A percentile compares a stretch with the other conserved stretches of the same genome.
These are phyloP conservation scores for Irpex sp. DNA, from an alignment of 1,284 basidiomycete genomes.

Conservation along the genomic window DNA sequence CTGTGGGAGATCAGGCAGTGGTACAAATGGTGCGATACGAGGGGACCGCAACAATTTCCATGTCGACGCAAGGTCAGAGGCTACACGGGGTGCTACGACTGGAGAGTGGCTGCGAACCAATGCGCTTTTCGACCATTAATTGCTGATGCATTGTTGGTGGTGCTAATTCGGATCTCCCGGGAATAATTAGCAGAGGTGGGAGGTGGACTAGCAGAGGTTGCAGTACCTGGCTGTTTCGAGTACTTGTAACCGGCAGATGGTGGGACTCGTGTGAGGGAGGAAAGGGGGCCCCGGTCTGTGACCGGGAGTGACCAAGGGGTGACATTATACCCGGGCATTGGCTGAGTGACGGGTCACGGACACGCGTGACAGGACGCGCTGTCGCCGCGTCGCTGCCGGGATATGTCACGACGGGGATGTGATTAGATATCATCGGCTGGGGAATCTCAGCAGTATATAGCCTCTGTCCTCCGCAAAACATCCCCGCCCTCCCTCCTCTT, in stretches of 20 bases:
- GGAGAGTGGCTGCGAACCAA: constrained; percentile 39
- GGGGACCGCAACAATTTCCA: constrained; percentile 10
- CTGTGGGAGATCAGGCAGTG: constrained; percentile 32
- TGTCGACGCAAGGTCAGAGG: constrained; percentile 13
- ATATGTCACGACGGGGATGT: not conserved
- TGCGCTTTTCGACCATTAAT: constrained; percentile 59
- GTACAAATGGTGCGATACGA: constrained; percentile 1
- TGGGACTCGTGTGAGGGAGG: constrained; percentile 2
- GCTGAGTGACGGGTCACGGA: not conserved
- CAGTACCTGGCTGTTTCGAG: not conserved
- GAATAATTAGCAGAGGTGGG: constrained; percentile 4
- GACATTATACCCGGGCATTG: not conserved
- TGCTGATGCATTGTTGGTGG: constrained; percentile 62
- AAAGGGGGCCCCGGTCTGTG: not conserved
- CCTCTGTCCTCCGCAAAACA: constrained; percentile 10
- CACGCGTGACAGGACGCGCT: constrained; percentile 9
- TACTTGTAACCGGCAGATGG: not conserved
- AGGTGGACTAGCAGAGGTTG: not conserved
- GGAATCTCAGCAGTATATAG: constrained; percentile 19
- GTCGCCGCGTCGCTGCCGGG: not conserved
- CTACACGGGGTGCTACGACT: not conserved
- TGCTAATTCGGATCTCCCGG: not conserved
- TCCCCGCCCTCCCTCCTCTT: constrained; percentile 12
- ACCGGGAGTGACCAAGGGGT: not conserved
- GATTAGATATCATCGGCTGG: constrained; percentile 17